Evolutionary conservation across 2,329 filamentous ascomycete species (phyloP).

Genomic region (Colletotrichum sp.): DNA sequence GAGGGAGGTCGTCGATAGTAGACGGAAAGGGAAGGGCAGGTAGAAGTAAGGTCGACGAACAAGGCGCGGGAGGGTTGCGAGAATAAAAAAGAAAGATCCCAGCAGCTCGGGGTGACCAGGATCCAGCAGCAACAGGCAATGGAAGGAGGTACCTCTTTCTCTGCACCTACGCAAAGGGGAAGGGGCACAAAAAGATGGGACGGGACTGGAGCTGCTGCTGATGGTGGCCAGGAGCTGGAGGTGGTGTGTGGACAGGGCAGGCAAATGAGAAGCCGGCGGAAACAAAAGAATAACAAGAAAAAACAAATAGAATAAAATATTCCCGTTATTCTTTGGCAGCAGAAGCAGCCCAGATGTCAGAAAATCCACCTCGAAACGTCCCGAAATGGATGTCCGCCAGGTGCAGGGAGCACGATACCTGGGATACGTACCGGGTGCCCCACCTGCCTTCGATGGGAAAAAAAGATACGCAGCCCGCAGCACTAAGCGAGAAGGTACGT

Average conservation of each 20-base stretch:
- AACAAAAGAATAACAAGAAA: background rate
- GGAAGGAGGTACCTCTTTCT: background rate
- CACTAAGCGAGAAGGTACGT: background rate
- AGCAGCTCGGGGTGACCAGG: conserved; percentile 9
- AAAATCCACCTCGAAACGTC: background rate
- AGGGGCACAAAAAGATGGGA: background rate
- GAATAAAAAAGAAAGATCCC: conserved; percentile 8
- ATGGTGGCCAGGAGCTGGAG: background rate
- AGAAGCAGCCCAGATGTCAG: background rate
- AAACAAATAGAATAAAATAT: background rate
- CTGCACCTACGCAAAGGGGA: background rate
- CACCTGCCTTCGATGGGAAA: background rate
- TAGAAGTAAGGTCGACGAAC: conserved; percentile 2
- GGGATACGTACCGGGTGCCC: background rate
- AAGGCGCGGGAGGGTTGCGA: background rate
- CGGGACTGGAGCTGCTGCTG: background rate
- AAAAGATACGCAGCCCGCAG: conserved; percentile 8
- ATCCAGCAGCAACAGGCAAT: background rate
- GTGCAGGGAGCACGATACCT: background rate
- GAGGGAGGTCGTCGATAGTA: background rate
- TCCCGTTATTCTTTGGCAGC: background rate
- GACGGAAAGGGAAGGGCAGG: background rate
- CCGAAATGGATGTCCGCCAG: background rate
- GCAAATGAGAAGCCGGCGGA: background rate
- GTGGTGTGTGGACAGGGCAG: background rate